These are phyloP conservation scores for Alternaria alternata DNA, from an alignment of 2,329 filamentous ascomycete genomes.

Conservation along the genomic window DNA sequence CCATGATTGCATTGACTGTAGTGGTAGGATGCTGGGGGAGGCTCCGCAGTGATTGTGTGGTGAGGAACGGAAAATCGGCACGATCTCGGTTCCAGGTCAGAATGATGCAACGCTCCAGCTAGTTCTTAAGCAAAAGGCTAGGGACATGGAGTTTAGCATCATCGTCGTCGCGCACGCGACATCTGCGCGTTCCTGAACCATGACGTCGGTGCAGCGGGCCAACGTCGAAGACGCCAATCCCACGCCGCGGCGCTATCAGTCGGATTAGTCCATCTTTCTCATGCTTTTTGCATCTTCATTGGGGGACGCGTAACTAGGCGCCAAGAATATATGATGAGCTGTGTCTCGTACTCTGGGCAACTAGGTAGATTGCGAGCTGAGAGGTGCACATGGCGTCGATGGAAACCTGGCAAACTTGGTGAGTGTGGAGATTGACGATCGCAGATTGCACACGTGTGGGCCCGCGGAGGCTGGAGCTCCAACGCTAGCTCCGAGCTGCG, in stretches of 20 bases:
- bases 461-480: neutral
- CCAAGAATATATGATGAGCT: neutral
- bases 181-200: constrained; percentile 15
- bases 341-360: neutral
- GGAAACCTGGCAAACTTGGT: neutral
- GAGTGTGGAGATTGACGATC: neutral
- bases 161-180: constrained; percentile 13
- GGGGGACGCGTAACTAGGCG: neutral
- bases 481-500: neutral
- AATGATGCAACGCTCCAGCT: neutral
- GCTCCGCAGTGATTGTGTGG: neutral
- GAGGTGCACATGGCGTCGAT: neutral
- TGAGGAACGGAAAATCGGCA: constrained; percentile 6
- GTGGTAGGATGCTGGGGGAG: neutral
- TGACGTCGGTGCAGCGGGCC: constrained; percentile 18
- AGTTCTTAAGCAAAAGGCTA: neutral
- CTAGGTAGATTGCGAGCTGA: neutral
- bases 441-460: neutral
- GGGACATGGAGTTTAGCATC: constrained; percentile 1
- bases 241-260: constrained; percentile 13
- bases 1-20: constrained; percentile 25
- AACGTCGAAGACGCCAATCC: constrained; percentile 13
- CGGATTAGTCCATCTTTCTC: neutral
- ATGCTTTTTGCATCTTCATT: neutral
- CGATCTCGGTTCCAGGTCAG: neutral